Conservation (phyloP, 1,284 basidiomycete species). For the Heterobasidion occidentale region DNA sequence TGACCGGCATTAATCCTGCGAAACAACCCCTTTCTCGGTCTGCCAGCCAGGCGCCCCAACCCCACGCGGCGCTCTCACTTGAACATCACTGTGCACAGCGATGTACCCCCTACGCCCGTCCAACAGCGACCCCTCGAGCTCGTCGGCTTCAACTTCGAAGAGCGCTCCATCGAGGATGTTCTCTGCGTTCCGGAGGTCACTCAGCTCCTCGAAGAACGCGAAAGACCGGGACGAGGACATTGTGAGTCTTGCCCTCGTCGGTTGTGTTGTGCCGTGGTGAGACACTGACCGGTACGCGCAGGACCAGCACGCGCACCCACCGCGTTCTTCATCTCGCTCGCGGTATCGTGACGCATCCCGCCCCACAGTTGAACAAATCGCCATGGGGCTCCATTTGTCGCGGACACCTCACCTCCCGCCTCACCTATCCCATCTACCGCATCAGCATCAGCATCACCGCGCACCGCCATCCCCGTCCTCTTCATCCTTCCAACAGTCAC, state of each 20-base stretch:
- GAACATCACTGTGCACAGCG: not conserved
- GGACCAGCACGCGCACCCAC: not conserved
- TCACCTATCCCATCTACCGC: slow-evolving; percentile 8
- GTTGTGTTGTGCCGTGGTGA: not conserved
- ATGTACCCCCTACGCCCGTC: not conserved
- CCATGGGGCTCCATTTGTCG: slow-evolving; percentile 68
- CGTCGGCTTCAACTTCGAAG: not conserved
- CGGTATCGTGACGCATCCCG: not conserved
- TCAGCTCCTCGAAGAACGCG: slow-evolving; percentile 5
- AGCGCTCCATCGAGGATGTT: slow-evolving; percentile 5
- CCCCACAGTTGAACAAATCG: slow-evolving; percentile 64
- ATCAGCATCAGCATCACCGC: slow-evolving; percentile 2
- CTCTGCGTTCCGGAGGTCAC: slow-evolving; percentile 6
- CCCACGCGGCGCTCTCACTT: not conserved
- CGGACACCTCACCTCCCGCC: slow-evolving; percentile 55
- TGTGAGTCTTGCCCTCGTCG: not conserved
- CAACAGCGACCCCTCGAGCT: not conserved
- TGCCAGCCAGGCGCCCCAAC: not conserved
- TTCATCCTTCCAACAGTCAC: slow-evolving; percentile 6
- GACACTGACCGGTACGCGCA: not conserved
- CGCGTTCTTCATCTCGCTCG: not conserved
- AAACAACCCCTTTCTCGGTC: no score
- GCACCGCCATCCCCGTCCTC: slow-evolving; percentile 12
- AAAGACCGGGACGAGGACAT: not conserved
- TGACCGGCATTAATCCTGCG: no score